Percentiles rank a stretch among this genome's conserved stretches.
Conservation (phyloP, 2,329 filamentous ascomycete species). For the Colletotrichum musae region DNA sequence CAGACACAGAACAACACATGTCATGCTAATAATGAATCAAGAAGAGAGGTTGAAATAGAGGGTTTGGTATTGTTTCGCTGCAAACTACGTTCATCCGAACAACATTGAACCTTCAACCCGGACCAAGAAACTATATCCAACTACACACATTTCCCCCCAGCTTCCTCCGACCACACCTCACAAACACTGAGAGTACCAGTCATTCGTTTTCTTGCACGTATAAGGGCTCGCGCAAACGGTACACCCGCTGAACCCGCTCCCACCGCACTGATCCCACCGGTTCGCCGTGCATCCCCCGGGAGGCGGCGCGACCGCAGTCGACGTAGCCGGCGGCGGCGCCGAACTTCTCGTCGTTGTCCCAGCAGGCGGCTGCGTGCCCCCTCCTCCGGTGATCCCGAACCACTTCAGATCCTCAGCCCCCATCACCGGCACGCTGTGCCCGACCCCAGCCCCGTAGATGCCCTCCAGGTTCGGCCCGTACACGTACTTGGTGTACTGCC, state of each 20-base stretch:
- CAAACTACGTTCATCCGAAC: no score
- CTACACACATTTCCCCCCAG: no score
- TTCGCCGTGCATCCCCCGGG: slow-evolving; percentile 30
- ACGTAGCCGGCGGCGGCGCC: slow-evolving; percentile 33
- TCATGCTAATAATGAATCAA: no score
- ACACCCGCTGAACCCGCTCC: slow-evolving; percentile 41
- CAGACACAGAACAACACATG: no score
- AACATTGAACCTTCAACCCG: background rate
- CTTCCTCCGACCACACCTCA: background rate
- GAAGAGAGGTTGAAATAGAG: no score
- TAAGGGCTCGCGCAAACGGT: slow-evolving; percentile 37
- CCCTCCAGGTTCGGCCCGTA: slow-evolving; percentile 52
- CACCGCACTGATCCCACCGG: slow-evolving; percentile 43
- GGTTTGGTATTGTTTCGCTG: no score
- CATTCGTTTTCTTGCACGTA: slow-evolving; percentile 37
- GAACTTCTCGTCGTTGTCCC: slow-evolving; percentile 36
- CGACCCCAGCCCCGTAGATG: slow-evolving; percentile 50
- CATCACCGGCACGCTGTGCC: slow-evolving; percentile 51
- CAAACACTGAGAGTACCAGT: slow-evolving; percentile 43
- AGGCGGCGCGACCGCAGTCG: slow-evolving; percentile 32
- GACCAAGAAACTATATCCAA: background rate
- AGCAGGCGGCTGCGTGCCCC: slow-evolving; percentile 17
- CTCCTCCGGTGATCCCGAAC: slow-evolving; percentile 43
- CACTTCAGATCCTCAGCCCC: slow-evolving; percentile 46
- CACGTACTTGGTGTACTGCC: slow-evolving; percentile 49